phyloP scores from a whole-genome alignment of 345 rosid species.

The Adansonia digitata region DNA sequence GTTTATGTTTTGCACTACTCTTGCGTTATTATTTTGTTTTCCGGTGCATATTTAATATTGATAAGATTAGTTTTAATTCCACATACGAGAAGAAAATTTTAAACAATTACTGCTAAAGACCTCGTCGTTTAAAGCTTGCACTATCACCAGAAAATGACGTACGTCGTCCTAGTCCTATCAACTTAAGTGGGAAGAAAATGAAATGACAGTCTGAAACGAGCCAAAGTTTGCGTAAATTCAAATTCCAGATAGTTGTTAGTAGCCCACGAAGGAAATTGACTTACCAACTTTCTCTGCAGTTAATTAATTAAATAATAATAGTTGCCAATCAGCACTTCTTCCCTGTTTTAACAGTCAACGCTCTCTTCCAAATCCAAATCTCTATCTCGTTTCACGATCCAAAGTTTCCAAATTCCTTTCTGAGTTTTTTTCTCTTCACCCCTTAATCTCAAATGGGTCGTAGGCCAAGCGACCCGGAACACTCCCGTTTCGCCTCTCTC shows the following conservation, averaged over 20 bases:
- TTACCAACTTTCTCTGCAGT: neutral
- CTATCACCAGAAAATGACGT: no score
- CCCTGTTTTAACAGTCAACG: constrained; percentile 8
- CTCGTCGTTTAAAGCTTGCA: no score
- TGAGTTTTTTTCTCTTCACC: constrained; percentile 10
- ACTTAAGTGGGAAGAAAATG: no score
- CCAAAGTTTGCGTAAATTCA: neutral
- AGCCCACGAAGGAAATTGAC: neutral
- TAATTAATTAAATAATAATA: neutral
- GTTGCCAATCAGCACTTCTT: constrained; percentile 13
- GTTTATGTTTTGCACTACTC: neutral
- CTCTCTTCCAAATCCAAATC: neutral
- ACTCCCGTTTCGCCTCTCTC: constrained; percentile 51
- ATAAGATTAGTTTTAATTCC: no score
- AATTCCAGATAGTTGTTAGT: neutral
- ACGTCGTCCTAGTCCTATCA: no score
- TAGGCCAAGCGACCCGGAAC: constrained; percentile 47
- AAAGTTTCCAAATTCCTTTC: constrained; percentile 9
- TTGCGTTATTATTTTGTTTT: no score
- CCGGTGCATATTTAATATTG: no score
- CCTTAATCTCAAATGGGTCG: constrained; percentile 50
- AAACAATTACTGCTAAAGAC: no score
- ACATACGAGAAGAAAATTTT: no score
- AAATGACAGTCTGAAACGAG: no score
- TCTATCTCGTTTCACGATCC: neutral